Evolutionary conservation across 2,329 filamentous ascomycete genomes (phyloP), one percentile per base, ranked within the genome.

Genomic region (Talaromyces funiculosus): DNA sequence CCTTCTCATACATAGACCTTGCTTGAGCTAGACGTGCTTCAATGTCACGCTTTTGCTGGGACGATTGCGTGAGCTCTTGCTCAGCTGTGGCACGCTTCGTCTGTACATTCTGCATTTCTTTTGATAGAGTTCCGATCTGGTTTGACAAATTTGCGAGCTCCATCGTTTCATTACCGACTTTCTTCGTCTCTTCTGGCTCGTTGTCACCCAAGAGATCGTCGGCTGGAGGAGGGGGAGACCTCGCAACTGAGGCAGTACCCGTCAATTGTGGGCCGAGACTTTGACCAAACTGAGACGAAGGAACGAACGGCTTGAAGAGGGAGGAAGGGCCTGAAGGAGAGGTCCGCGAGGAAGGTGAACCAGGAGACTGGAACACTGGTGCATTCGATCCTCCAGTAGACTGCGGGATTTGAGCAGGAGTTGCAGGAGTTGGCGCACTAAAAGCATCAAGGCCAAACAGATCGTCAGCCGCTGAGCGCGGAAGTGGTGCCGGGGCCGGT

Each of bases 61-160:
- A 90, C 33, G 90, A 87, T 69, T 92, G 90, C 63, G 84, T 89
- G 56, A 97, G 78, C 62, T 96, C 90, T 65, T 88, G 88, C 73
- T 97, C 92, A 0, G 89, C 89, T 2, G 85, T 84, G 4, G 80
- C 84, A 64, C 92, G 88, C 76, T 96, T 93, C 35, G 82, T 85
- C 72, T 96, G 91, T 1, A 96, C 89, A 67, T 93, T 91, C 71
- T 96, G 91, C 86, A 96, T 96, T 77, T 99, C 92, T 70, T 88
- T 95, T 0, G 92, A 89, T 59, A 99, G 78, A 2, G 90, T 93
- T 33, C 91, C 88, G 65, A 99, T 91, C 74, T 97, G 94, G 73
- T 96, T 97, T 0, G 93, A 97, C 67, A 99, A 82, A 71, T 99
- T 97, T 56, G 92, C 94, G 61, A 99, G 82, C 73, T 99, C 94